Conservation (phyloP, 2,329 filamentous ascomycete genomes). For the Pyricularia sp. region DNA sequence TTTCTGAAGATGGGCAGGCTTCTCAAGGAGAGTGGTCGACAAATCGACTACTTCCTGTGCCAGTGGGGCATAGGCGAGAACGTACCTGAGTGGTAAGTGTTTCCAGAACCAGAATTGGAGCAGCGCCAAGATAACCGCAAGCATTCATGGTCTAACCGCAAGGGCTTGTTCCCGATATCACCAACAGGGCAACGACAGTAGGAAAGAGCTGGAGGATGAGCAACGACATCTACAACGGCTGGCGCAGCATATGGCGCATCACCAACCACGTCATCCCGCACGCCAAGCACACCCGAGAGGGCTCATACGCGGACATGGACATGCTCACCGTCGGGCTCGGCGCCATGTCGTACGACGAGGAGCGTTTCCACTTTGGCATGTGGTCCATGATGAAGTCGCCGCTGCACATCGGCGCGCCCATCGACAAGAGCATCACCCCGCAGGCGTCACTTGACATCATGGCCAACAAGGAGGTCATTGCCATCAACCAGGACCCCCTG, state of each 20-base stretch:
- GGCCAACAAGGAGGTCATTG: slow-evolving; percentile 43
- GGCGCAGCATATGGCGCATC: slow-evolving; percentile 41
- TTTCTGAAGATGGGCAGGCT: slow-evolving; percentile 36
- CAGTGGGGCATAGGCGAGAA: slow-evolving; percentile 43
- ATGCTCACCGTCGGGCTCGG: slow-evolving; percentile 42
- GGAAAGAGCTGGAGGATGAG: slow-evolving; percentile 41
- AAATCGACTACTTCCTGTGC: slow-evolving; percentile 39
- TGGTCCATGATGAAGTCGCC: slow-evolving; percentile 44
- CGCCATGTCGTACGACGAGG: slow-evolving; percentile 33
- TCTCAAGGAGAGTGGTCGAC: slow-evolving; percentile 26
- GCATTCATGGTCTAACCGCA: background rate
- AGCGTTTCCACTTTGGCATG: slow-evolving; percentile 41
- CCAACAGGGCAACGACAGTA: slow-evolving; percentile 24
- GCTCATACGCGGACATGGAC: slow-evolving; percentile 41
- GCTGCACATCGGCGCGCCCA: slow-evolving; percentile 34
- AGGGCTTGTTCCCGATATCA: slow-evolving; percentile 12
- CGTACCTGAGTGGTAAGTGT: slow-evolving; percentile 16
- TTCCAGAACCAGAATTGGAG: background rate
- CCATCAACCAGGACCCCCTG: slow-evolving; percentile 47
- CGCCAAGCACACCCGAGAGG: slow-evolving; percentile 29
- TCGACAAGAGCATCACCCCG: slow-evolving; percentile 27
- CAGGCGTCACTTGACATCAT: slow-evolving; percentile 30
- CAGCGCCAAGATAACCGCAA: background rate
- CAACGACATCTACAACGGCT: slow-evolving; percentile 42
- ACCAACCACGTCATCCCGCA: slow-evolving; percentile 41